A percentile compares a stretch with the other conserved stretches of the same genome.
These are phyloP conservation scores for Pestalotiopsis sp. DNA, from an alignment of 2,329 filamentous ascomycete genomes.

Conservation along the genomic window DNA sequence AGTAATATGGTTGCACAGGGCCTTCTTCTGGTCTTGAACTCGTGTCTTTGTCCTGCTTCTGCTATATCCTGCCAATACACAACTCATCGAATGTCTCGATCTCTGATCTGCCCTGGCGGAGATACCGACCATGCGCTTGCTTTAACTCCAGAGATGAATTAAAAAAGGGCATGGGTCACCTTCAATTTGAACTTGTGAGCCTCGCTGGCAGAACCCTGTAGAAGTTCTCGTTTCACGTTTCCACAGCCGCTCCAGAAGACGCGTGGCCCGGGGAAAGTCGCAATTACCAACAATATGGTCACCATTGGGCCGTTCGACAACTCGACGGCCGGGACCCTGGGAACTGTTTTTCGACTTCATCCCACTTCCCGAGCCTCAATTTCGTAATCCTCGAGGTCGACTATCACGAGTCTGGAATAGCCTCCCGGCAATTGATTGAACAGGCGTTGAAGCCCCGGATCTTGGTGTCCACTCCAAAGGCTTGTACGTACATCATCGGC, in stretches of 20 bases:
- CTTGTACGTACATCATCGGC: not conserved
- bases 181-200: not conserved
- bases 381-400: not conserved
- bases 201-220: not conserved
- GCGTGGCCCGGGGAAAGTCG: not conserved
- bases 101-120: not conserved
- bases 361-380: not conserved
- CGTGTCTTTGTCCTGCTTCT: too few relatives aligned
- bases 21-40: too few relatives aligned
- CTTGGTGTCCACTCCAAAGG: not conserved
- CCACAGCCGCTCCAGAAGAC: not conserved
- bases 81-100: not conserved
- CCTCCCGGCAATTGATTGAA: conserved; percentile 6
- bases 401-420: not conserved
- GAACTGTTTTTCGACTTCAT: not conserved
- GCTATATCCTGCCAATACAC: too few relatives aligned
- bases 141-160: not conserved
- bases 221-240: not conserved
- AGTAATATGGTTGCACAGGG: not conserved
- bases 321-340: not conserved
- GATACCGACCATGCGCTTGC: not conserved
- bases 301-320: not conserved
- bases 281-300: not conserved
- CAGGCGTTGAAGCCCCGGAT: not conserved
- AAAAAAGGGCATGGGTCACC: not conserved